phyloP scores from a whole-genome alignment of 345 rosid species.

The Hypericum perforatum region DNA sequence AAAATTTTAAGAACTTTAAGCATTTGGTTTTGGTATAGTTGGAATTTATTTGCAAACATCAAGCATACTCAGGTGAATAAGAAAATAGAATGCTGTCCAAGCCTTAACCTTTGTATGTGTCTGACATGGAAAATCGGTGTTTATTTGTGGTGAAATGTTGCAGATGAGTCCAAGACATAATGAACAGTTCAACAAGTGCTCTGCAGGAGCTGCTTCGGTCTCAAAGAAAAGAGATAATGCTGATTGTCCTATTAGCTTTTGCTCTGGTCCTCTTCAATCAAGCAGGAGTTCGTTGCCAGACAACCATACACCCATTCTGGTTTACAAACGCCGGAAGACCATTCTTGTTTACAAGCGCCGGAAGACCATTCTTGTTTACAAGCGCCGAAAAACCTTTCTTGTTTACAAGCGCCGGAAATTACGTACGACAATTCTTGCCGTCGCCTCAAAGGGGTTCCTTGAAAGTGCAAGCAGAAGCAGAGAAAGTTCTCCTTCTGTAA shows the following conservation, averaged over 20 bases:
- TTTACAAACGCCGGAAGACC: conserved; percentile 12
- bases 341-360: too few relatives aligned
- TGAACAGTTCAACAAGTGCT: conserved; percentile 21
- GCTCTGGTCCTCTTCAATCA: conserved; percentile 24
- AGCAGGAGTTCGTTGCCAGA: conserved; percentile 31
- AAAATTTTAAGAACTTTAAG: too few relatives aligned
- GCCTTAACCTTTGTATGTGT: too few relatives aligned
- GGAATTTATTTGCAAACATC: too few relatives aligned
- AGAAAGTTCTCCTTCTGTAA: conserved; percentile 30
- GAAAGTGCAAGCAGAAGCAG: conserved; percentile 26
- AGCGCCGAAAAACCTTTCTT: not conserved
- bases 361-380: too few relatives aligned
- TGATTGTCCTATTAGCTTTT: conserved; percentile 14
- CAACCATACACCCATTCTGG: conserved; percentile 28
- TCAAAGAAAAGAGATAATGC: conserved; percentile 21
- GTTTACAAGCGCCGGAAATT: conserved; percentile 59
- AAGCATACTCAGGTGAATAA: too few relatives aligned
- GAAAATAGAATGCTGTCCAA: too few relatives aligned
- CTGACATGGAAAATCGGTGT: not conserved
- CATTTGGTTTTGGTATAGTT: too few relatives aligned
- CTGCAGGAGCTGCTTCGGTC: conserved; percentile 25
- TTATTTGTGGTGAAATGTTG: not conserved
- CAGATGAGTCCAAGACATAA: not conserved
- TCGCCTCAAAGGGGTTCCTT: conserved; percentile 22
- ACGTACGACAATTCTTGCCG: conserved; percentile 16